A percentile compares a stretch with the other conserved stretches of the same genome.
phyloP scores from a whole-genome alignment of 768 basidiomycete species.

The Boletus patriciae region DNA sequence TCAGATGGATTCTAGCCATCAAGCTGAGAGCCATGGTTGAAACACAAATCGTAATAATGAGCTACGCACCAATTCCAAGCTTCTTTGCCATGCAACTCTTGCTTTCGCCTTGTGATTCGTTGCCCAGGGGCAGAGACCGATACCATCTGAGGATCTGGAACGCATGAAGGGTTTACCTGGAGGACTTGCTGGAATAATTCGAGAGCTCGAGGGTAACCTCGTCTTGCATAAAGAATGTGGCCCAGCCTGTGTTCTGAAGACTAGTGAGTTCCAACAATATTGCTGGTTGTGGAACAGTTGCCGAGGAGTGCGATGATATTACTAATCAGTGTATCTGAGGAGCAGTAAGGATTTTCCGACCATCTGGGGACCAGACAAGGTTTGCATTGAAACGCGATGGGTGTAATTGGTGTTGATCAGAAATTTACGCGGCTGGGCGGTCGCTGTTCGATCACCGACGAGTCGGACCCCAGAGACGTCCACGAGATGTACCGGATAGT shows the following conservation, averaged over 20 bases:
- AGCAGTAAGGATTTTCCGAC: too few relatives aligned
- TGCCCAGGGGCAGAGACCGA: conserved; percentile 92
- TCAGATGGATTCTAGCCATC: conserved; percentile 65
- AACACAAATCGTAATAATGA: background rate
- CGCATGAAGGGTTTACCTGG: conserved; percentile 71
- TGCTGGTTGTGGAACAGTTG: conserved; percentile 50
- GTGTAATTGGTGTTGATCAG: too few relatives aligned
- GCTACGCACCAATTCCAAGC: conserved; percentile 72
- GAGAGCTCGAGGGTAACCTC: conserved; percentile 76
- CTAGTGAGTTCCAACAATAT: conserved; percentile 1
- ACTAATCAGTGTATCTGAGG: too few relatives aligned
- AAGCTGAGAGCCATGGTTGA: background rate
- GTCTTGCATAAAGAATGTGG: conserved; percentile 77
- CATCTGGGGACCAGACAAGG: too few relatives aligned
- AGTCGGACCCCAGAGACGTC: too few relatives aligned
- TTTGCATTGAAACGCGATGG: too few relatives aligned
- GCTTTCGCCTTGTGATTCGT: conserved; percentile 83
- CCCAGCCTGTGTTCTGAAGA: conserved; percentile 51
- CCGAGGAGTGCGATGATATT: conserved; percentile 88
- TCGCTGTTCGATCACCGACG: too few relatives aligned
- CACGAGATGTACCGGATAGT: too few relatives aligned
- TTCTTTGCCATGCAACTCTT: conserved; percentile 86
- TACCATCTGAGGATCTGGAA: conserved; percentile 95
- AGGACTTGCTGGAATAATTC: conserved; percentile 86
- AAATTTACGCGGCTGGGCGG: too few relatives aligned